Base-by-base conservation (phyloP, 108 stramenopile genomes). In the Pseudonitzschia pungens region DNA sequence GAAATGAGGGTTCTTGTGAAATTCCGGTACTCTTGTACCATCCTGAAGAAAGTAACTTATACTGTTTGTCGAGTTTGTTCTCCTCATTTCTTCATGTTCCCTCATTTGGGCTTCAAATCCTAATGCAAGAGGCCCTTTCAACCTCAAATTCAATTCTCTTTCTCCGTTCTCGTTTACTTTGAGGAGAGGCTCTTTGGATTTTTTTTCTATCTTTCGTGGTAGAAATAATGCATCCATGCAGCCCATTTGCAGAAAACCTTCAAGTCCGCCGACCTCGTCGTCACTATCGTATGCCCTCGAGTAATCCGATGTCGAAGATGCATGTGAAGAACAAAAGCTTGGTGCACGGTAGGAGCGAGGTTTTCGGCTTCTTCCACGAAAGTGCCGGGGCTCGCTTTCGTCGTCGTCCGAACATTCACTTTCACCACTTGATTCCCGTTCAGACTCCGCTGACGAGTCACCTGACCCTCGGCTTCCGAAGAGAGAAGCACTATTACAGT, bases 221-320 rank as follows among this genome's bases (percentile, higher is more conserved):
- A 69, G 48, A 59, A 76, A 76, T 21, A 76, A 51, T 1, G 43
- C 27, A n/a, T 76, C 68, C 74, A 75, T 68, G 32, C 68, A 76
- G 26, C 75, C 75, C 75, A 76, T 76, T 44, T 66, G 73, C 28
- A 74, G 65, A 20, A 63, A 32, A 14, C 58, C 59, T 24, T 63
- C 59, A 12, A 76, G n/a, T n/a, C 56, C 60, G 6, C 59, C 71
- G 22, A 33, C 10, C n/a, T 67, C 65, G 2, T 62, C 60, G 26
- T 36, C 36, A 36, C 4, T 36, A 6, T 36, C 21, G 26, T 44
- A 50, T 48, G 16, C 66, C 22, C 15, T 48, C 10, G 66, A 67
- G 66, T 67, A 50, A 11, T 67, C 66, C 10, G 66, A 67, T 28
- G 14, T 20, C 10, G 66, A 67, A 48, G 66, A 28, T 7, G 18